Evolutionary conservation across 768 basidiomycete genomes (phyloP), one percentile per base, ranked within the genome.

Genomic region (Mycena indigotica): DNA sequence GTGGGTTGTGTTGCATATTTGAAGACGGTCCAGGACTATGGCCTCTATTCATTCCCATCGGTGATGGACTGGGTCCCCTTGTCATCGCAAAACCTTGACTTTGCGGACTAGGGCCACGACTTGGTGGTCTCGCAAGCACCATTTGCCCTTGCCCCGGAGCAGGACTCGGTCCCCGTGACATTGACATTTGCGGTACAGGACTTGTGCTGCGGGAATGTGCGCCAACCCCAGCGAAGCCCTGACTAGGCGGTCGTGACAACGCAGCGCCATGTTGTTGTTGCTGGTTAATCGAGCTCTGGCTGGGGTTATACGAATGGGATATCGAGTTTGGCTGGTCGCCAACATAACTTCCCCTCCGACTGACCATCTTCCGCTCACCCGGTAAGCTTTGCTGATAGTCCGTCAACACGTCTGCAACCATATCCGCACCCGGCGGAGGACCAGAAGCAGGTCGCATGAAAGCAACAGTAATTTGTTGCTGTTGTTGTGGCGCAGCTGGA

Each of bases 371-470:
- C 50, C 82, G 76, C 69, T 97, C 95, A 3, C 93, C 95, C 5
- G 95, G 95, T 68, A 98, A 82, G 1, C 88, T 84, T 66, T 94
- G 93, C 25, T 87, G 83, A 67, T 98, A 98, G 61, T 85, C 81
- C 0, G 78, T 77, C 16, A 93, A 72, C 6, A 93, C 86, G n/a
- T 85, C 83, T 55, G 90, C 86, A 17, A 93, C 84, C 0, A 83
- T 77, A n/a, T 85, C 80, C 38, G 77, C 69, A 1, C 79, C 79
- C 5, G 77, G 59, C 2, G 79, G 73, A 28, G 76, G 73, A 3
- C 72, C 68, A 4, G 73, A 73, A 16, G 84, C 86, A 5, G 90
- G 86, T 46, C 85, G 81, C 83, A 89, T 91, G 68, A 94, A 84
- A 6, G 80, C 88, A 2, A 90, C 84, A n/a, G 79, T 86, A 3